phyloP scores from a whole-genome alignment of 345 rosid species.

The Gossypium bickii region DNA sequence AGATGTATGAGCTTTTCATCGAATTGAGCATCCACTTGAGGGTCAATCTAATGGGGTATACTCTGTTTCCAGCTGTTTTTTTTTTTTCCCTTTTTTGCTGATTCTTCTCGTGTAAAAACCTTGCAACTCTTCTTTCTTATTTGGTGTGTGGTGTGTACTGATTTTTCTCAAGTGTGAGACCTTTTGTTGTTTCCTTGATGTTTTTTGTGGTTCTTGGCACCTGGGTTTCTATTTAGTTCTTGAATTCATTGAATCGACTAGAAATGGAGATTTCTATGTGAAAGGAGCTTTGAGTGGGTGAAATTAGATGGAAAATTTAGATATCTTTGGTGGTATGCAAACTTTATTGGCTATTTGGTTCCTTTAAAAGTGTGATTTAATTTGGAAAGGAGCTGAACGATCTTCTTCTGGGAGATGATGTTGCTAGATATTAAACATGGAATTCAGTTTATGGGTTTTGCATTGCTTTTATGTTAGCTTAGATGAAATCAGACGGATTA shows the following conservation, averaged over 20 bases:
- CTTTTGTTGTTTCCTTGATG: constrained; percentile 1
- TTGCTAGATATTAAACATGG: neutral
- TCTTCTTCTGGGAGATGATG: neutral
- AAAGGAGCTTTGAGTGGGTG: neutral
- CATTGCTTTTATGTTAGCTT: neutral
- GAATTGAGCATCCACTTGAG: constrained; percentile 84
- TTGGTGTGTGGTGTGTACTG: constrained; percentile 15
- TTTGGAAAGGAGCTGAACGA: neutral
- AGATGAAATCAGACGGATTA: neutral
- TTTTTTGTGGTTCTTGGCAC: neutral
- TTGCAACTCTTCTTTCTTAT: neutral
- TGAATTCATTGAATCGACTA: neutral
- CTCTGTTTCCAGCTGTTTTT: constrained; percentile 6
- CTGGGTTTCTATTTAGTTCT: neutral
- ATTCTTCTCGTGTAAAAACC: neutral
- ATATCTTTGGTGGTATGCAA: neutral
- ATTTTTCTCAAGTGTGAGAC: constrained; percentile 8
- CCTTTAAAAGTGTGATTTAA: constrained; percentile 4
- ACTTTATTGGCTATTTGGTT: neutral
- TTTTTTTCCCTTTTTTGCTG: neutral
- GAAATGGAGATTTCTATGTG: neutral
- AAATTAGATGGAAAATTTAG: neutral
- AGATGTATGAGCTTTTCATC: constrained; percentile 98
- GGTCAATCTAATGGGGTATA: constrained; percentile 94
- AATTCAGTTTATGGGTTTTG: constrained; percentile 1